A percentile compares a stretch with the other conserved stretches of the same genome.
Conservation (phyloP, 108 stramenopile genomes). For the Nitzschia palea region DNA sequence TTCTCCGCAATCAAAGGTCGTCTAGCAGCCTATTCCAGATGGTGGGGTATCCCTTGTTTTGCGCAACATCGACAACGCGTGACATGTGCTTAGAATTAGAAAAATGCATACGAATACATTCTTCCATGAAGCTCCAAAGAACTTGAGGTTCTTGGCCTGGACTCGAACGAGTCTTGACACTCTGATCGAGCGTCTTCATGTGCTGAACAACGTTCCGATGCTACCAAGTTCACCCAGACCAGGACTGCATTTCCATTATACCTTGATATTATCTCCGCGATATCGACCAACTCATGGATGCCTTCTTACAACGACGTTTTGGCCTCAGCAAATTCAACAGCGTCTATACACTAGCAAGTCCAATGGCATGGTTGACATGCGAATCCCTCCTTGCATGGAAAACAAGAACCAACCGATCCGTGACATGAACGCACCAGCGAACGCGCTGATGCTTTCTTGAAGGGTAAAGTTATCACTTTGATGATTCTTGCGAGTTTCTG, state of each 20-base stretch:
- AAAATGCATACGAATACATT: slow-evolving; percentile 91
- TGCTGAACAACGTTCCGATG: slow-evolving; percentile 38
- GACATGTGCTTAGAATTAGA: slow-evolving; percentile 62
- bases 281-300: slow-evolving; percentile 85
- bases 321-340: slow-evolving; percentile 83
- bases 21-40: slow-evolving; percentile 18
- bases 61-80: slow-evolving; percentile 71
- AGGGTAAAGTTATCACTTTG: slow-evolving; percentile 28
- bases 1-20: slow-evolving; percentile 21
- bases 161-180: slow-evolving; percentile 82
- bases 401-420: slow-evolving; percentile 98
- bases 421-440: slow-evolving; percentile 88
- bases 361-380: slow-evolving; percentile 89
- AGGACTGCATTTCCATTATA: slow-evolving; percentile 60
- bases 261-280: slow-evolving; percentile 89
- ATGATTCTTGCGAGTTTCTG: no score
- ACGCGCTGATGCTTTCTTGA: slow-evolving; percentile 67
- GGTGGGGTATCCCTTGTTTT: slow-evolving; percentile 68
- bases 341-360: slow-evolving; percentile 89
- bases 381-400: slow-evolving; percentile 93
- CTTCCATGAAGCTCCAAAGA: slow-evolving; percentile 91
- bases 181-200: slow-evolving; percentile 59
- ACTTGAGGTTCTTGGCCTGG: slow-evolving; percentile 89
- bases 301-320: slow-evolving; percentile 79
- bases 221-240: slow-evolving; percentile 20